These are phyloP conservation scores for Davidsoniella neocaledoniae DNA, from an alignment of 2,329 filamentous ascomycete genomes.

Conservation along the genomic window DNA sequence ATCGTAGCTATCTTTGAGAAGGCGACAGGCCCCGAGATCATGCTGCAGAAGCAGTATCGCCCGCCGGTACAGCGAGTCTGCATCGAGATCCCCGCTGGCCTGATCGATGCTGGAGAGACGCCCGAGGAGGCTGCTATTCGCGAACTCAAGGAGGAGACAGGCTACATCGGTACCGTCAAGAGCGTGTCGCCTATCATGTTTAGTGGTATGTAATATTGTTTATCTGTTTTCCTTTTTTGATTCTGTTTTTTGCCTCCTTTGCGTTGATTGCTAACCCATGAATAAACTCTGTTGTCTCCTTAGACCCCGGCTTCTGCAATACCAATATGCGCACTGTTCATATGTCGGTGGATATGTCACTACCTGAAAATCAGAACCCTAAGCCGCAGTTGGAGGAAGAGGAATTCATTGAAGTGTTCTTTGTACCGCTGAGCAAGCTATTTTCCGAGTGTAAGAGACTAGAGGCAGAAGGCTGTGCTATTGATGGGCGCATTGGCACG, in stretches of 20 bases:
- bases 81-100: constrained; percentile 48
- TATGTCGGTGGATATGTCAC: constrained; percentile 51
- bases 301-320: constrained; percentile 48
- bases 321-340: constrained; percentile 56
- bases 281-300: neutral
- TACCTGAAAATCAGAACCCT: constrained; percentile 51
- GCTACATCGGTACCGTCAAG: constrained; percentile 38
- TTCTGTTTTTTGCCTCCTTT: too few relatives aligned
- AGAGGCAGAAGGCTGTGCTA: constrained; percentile 55
- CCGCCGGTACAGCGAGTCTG: constrained; percentile 41
- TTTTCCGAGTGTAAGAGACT: constrained; percentile 51
- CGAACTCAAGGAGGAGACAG: constrained; percentile 50
- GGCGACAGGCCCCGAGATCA: constrained; percentile 33
- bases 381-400: constrained; percentile 58
- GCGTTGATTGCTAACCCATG: neutral
- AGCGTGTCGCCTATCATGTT: constrained; percentile 51
- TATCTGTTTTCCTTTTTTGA: neutral
- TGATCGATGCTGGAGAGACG: constrained; percentile 45
- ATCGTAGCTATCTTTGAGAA: constrained; percentile 52
- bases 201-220: constrained; percentile 26
- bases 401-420: constrained; percentile 71
- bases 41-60: constrained; percentile 52
- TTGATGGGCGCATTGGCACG: constrained; percentile 63
- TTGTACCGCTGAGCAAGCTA: constrained; percentile 43
- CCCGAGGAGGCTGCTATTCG: constrained; percentile 44